phyloP scores from a whole-genome alignment of 345 rosid genomes.

The Corchorus capsularis region DNA sequence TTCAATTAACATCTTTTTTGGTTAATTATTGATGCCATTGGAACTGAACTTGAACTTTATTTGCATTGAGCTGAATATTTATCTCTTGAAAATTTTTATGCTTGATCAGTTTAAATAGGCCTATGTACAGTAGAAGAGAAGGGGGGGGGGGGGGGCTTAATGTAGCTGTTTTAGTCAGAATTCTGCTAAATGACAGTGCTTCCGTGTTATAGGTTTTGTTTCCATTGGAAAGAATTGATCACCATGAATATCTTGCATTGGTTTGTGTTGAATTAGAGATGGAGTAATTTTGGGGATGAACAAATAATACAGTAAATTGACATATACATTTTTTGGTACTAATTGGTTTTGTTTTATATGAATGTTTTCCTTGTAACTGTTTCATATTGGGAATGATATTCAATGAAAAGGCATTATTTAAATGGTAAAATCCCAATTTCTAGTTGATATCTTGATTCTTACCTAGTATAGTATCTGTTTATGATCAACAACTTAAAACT shows the following conservation, averaged over 20 bases:
- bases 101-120: not conserved
- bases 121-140: not conserved
- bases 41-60: not conserved
- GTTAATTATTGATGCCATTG: not conserved
- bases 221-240: not conserved
- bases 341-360: not conserved
- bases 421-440: not conserved
- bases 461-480: not conserved
- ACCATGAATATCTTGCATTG: not conserved
- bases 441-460: not conserved
- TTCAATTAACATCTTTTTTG: not conserved
- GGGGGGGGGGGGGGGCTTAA: too few relatives aligned
- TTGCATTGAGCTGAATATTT: conserved; percentile 1
- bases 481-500: not conserved
- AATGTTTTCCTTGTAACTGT: not conserved
- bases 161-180: too few relatives aligned
- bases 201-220: not conserved
- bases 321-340: too few relatives aligned
- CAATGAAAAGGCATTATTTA: not conserved
- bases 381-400: not conserved
- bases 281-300: not conserved
- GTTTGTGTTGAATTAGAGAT: not conserved
- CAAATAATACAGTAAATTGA: not conserved
- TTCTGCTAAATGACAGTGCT: not conserved
- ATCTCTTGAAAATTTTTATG: conserved; percentile 6